Conservation (phyloP, 2,329 filamentous ascomycete genomes). For the Arthrobotrys iridis region DNA sequence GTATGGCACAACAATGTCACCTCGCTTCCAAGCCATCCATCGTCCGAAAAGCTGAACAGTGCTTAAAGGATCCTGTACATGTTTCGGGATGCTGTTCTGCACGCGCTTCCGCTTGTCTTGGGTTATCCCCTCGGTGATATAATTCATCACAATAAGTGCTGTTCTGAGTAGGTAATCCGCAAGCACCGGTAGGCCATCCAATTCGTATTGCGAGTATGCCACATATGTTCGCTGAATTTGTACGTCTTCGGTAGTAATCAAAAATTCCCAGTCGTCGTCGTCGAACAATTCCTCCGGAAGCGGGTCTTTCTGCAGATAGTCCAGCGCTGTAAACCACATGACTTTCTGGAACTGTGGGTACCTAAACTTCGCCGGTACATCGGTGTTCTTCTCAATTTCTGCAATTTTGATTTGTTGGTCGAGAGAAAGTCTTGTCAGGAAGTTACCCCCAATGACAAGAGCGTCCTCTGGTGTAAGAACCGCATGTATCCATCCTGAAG, state of each 20-base stretch:
- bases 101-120: constrained; percentile 70
- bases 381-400: constrained; percentile 74
- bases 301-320: constrained; percentile 72
- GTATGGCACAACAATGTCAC: constrained; percentile 70
- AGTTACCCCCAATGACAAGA: constrained; percentile 76
- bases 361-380: constrained; percentile 72
- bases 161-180: constrained; percentile 57
- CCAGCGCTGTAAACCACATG: constrained; percentile 74
- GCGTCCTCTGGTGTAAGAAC: constrained; percentile 77
- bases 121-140: constrained; percentile 67
- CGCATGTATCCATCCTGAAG: constrained; percentile 77
- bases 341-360: constrained; percentile 76
- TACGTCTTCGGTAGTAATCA: constrained; percentile 73
- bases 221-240: constrained; percentile 69
- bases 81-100: constrained; percentile 72
- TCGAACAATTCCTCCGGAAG: constrained; percentile 69
- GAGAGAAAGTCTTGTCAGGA: constrained; percentile 73
- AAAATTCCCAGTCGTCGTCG: constrained; percentile 65
- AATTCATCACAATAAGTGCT: constrained; percentile 56
- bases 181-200: constrained; percentile 57
- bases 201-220: constrained; percentile 56
- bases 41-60: constrained; percentile 70
- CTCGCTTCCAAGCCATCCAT: constrained; percentile 75
- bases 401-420: constrained; percentile 73
- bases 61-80: constrained; percentile 70